Percentiles rank a stretch among this genome's conserved stretches.
Evolutionary conservation across 2,329 filamentous ascomycete genomes (phyloP).

Genomic region (Fusarium sacchari): DNA sequence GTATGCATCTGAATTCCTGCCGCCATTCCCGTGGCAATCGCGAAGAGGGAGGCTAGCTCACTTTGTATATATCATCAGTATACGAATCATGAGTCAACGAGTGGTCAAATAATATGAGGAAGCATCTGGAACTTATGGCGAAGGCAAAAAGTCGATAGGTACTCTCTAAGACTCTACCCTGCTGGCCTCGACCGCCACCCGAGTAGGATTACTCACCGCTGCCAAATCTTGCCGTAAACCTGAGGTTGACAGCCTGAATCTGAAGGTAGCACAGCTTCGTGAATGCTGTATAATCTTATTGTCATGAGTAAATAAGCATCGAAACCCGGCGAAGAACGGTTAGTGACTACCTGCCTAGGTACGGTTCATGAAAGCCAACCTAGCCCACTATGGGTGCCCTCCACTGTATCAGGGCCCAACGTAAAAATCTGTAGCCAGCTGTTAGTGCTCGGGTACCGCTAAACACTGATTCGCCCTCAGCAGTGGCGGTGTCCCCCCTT

Average conservation of each 20-base stretch:
- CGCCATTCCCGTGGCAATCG: neutral
- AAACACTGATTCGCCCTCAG: conserved; percentile 29
- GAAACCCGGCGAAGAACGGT: conserved; percentile 42
- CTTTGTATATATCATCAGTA: neutral
- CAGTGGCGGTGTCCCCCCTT: conserved; percentile 42
- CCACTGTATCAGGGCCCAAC: conserved; percentile 38
- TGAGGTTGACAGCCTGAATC: neutral
- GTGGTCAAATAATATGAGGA: neutral
- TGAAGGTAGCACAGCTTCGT: neutral
- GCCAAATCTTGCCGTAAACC: neutral
- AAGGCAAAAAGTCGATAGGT: neutral
- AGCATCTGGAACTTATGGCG: conserved; percentile 21
- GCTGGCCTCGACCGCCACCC: conserved; percentile 22
- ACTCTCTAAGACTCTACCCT: neutral
- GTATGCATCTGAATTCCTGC: neutral
- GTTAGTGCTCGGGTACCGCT: conserved; percentile 44
- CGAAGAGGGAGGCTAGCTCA: neutral
- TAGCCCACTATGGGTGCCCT: conserved; percentile 9
- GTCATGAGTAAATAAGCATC: conserved; percentile 41
- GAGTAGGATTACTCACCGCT: conserved; percentile 5
- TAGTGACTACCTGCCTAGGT: neutral
- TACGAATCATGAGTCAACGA: conserved; percentile 22
- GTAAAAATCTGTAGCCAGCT: conserved; percentile 26
- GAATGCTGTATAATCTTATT: conserved; percentile 14
- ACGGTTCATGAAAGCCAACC: conserved; percentile 4